phyloP scores from a whole-genome alignment of 768 basidiomycete genomes.

The Suillus hirtellus region DNA sequence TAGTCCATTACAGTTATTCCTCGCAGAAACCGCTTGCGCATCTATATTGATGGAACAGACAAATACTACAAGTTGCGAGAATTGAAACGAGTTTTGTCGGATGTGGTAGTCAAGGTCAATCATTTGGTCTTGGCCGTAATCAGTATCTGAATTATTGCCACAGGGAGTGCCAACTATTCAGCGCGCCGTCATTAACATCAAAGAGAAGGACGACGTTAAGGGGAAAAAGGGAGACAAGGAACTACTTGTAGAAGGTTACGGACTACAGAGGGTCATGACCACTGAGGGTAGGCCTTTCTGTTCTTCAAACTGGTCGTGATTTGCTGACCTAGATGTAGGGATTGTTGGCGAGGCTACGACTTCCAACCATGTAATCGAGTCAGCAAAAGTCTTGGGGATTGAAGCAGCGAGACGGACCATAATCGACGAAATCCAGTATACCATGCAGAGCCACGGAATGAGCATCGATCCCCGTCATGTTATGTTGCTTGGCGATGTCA shows the following conservation, averaged over 20 bases:
- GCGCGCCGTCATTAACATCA: slow-evolving; percentile 95
- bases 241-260: slow-evolving; percentile 95
- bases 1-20: slow-evolving; percentile 79
- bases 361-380: slow-evolving; percentile 97
- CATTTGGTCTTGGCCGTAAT: neutral
- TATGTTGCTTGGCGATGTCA: slow-evolving; percentile 97
- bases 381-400: slow-evolving; percentile 93
- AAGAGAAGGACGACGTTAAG: slow-evolving; percentile 77
- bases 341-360: slow-evolving; percentile 91
- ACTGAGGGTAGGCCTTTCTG: slow-evolving; percentile 70
- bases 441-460: slow-evolving; percentile 97
- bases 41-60: slow-evolving; percentile 76
- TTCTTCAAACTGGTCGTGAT: neutral
- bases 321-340: slow-evolving; percentile 47
- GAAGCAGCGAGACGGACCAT: slow-evolving; percentile 94
- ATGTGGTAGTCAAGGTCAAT: slow-evolving; percentile 86
- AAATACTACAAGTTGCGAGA: slow-evolving; percentile 85
- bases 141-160: slow-evolving; percentile 2
- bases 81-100: slow-evolving; percentile 79
- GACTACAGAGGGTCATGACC: slow-evolving; percentile 94
- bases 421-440: slow-evolving; percentile 95
- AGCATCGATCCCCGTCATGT: slow-evolving; percentile 98
- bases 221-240: slow-evolving; percentile 90
- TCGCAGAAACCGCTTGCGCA: slow-evolving; percentile 70
- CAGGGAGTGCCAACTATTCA: slow-evolving; percentile 87